Conservation (phyloP, 78 protist species). For the Isochrysis galbana region DNA sequence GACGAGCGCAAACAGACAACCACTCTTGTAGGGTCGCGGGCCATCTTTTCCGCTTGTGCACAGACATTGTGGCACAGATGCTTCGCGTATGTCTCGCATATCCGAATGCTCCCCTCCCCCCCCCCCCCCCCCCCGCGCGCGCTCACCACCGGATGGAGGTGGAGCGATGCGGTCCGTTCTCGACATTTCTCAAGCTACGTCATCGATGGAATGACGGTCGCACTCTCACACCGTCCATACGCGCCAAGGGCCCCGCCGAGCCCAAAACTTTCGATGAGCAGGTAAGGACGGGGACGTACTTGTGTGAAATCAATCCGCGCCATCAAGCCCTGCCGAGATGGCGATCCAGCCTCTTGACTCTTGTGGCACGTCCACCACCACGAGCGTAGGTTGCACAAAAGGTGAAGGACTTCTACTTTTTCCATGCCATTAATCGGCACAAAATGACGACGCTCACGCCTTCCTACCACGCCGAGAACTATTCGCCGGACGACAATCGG, state of each 20-base stretch:
- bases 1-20: not conserved
- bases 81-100: not conserved
- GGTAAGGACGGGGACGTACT: too few species aligned
- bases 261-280: not conserved
- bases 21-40: not conserved
- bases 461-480: slow-evolving; percentile 77
- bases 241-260: not conserved
- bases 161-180: not conserved
- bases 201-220: not conserved
- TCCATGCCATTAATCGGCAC: slow-evolving; percentile 75
- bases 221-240: not conserved
- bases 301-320: not conserved
- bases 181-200: not conserved
- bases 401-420: slow-evolving; percentile 76
- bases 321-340: not conserved
- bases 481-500: slow-evolving; percentile 84
- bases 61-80: not conserved
- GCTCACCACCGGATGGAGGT: not conserved
- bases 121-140: not conserved
- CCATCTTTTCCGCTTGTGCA: not conserved
- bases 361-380: not conserved
- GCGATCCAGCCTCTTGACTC: not conserved
- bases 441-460: slow-evolving; percentile 84
- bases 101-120: not conserved
- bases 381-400: not conserved